Conservation (phyloP, 805 yeast genomes). For the Wickerhamiella sorbophila region DNA sequence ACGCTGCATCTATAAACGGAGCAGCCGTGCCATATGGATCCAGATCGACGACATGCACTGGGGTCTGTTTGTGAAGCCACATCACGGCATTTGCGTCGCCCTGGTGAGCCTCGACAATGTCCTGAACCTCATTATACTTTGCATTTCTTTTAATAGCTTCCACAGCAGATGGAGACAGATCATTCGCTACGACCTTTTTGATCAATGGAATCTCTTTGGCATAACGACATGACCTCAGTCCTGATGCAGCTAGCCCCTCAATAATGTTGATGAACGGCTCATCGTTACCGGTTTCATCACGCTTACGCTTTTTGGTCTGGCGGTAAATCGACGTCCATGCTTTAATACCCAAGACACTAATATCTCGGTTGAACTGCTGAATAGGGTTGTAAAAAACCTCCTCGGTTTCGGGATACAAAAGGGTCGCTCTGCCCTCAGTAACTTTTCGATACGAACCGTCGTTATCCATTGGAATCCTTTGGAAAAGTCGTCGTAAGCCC, state of each 20-base stretch:
- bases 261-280: slow-evolving; percentile 49
- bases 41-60: slow-evolving; percentile 76
- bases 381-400: slow-evolving; percentile 89
- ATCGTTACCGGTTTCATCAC: slow-evolving; percentile 9
- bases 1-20: slow-evolving; percentile 86
- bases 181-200: slow-evolving; percentile 72
- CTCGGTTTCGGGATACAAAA: slow-evolving; percentile 68
- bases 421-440: slow-evolving; percentile 71
- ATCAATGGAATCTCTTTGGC: slow-evolving; percentile 80
- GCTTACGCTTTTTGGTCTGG: slow-evolving; percentile 10
- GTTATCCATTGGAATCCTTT: neutral
- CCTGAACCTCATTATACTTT: slow-evolving; percentile 43
- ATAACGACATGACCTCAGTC: slow-evolving; percentile 83
- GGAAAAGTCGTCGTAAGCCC: too few relatives aligned
- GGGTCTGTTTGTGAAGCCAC: slow-evolving; percentile 31
- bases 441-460: slow-evolving; percentile 14
- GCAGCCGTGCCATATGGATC: slow-evolving; percentile 98
- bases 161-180: slow-evolving; percentile 75
- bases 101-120: slow-evolving; percentile 48
- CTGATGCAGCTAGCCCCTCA: slow-evolving; percentile 92
- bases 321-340: slow-evolving; percentile 65
- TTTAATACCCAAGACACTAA: slow-evolving; percentile 68
- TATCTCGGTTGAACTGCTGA: slow-evolving; percentile 91
- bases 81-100: slow-evolving; percentile 88
- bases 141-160: slow-evolving; percentile 61